Evolutionary conservation across 1,284 basidiomycete species (phyloP), one percentile per base, ranked within the genome.

Genomic region (Inonotus obliquus): DNA sequence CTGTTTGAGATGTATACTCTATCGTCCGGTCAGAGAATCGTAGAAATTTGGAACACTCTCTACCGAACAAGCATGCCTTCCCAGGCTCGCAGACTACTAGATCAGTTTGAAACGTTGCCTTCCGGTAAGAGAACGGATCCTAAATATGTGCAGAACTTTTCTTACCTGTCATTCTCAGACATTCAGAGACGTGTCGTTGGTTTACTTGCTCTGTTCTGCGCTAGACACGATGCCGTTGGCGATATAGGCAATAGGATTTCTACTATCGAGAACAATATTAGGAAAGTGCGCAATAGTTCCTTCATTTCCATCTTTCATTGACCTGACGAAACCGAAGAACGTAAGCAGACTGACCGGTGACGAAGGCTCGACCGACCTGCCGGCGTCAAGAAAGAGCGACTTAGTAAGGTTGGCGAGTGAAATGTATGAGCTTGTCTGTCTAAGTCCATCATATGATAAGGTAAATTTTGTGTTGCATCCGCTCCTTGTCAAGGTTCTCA

Each of bases 31-130:
- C 29, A 38, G 25, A 57, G 32, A 21, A 13, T 61, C n/a, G 5
- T 23, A 14, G 60, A 61, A 39, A 39, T 61, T 14, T 61, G 60
- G 60, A 47, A 19, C 29, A 21, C 59, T 5, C 48, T 60, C 5
- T 60, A 54, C 37, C 41, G 25, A 17, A 41, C 52, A 17, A 10
- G 21, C 35, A 37, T 35, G 25, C 21, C 25, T 37, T n/a, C 45
- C 13, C 39, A 13, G 27, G 41, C n/a, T 10, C 17, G 14, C 21
- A 17, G 17, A 11, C 21, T 58, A n/a, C 32, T 58, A 5, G 29
- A 21, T 23, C 19, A 49, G 32, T 27, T 58, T 9, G 23, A 25
- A 19, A 48, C 11, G 17, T 10, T 49, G 11, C 27, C 44, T 21
- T 21, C 23, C 10, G 45, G 37, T 58, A 37, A 32, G 37, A 14